Evolutionary conservation across 2,329 filamentous ascomycete species (phyloP), one percentile per base, ranked within the genome.

Genomic region (Aspergillus udagawae): DNA sequence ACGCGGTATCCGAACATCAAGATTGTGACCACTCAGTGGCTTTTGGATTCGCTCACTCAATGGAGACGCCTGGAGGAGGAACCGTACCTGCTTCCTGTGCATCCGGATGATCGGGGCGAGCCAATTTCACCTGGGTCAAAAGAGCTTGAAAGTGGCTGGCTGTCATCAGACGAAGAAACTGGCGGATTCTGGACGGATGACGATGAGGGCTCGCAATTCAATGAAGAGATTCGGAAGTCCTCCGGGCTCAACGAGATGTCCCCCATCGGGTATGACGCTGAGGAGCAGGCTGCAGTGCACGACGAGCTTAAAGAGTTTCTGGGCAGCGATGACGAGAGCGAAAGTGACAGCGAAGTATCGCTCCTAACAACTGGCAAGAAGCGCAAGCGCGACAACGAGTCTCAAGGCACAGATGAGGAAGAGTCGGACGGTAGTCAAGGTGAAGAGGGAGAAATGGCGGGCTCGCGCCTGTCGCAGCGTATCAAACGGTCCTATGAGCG

Each of bases 21-120:
- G 71, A 96, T 99, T 57, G 94, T 99, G 50, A 92, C 88, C 65
- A 89, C 92, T 53, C 86, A 91, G 66, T 99, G 94, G 94, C 85
- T 99, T 29, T 82, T 87, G 32, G 89, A 92, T 64, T 95, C 88
- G 55, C 85, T 97, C 61, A 88, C 86, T 27, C 88, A 89, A 71
- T 99, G 94, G 94, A 81, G 83, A 61, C 87, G 84, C 56, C 79
- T 95, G 10, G 86, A 94, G 55, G 92, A 97, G 71, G 81, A 81
- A 2, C 87, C 88, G 0, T 96, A 93, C 68, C 78, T 89, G n/a
- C 82, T 96, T 49, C 81, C 88, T n/a, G 82, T 92, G 2, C 86
- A 91, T 52, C 85, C 88, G 0, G 83, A 86, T 20, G 88, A 91
- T 64, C 80, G 84, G 14, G 75, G 75, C 3, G 73, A 76, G 51